Base-by-base conservation (phyloP, 495 filamentous ascomycete genomes). In the Aspergillus leporis region DNA sequence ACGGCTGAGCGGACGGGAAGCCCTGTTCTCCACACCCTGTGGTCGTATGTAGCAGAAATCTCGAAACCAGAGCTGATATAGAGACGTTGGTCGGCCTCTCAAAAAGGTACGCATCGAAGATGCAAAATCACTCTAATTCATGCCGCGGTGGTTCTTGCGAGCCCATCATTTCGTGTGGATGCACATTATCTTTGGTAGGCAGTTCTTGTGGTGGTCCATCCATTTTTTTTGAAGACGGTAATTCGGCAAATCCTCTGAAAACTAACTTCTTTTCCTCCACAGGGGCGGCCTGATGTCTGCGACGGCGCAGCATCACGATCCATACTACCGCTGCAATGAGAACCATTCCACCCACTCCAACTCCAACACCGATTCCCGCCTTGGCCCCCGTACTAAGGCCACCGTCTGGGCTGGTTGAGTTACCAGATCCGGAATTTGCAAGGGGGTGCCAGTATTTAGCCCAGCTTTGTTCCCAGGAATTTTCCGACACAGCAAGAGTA, bases 401-500 rank as follows among this genome's bases (percentile, higher is more conserved):
- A 4, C 51, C 22, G 18, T 23, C 30, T 1, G 53, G 9, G 21
- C 46, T 30, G 14, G 49, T 51, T 6, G 49, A 28, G 9, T 9
- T 32, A 8, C n/a, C 16, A 7, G 18, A 13, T 5, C 3, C 14
- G 6, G 46, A 16, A 2, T 21, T 30, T 13, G 25, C 7, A 14
- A 55, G 45, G 19, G 56, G n/a, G 21, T 43, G n/a, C 56, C 56
- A 63, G 28, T 52, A 19, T 9, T 19, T 43, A 19, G 18, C 38
- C 61, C 61, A 63, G 47, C 46, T 59, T 3, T 59, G 28, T 13
- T 52, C 56, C 61, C 61, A 63, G 7, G 52, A 47, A 12, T 8
- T 18, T 23, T 49, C 30, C 9, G 46, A 48, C 25, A 22, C 52
- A 0, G 22, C 18, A 28, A 63, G 25, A 4, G 36, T 31, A 1